Percentiles rank a stretch among this genome's conserved stretches.
phyloP scores from a whole-genome alignment of 2,329 filamentous ascomycete genomes.

The Colletotrichum spinosum region DNA sequence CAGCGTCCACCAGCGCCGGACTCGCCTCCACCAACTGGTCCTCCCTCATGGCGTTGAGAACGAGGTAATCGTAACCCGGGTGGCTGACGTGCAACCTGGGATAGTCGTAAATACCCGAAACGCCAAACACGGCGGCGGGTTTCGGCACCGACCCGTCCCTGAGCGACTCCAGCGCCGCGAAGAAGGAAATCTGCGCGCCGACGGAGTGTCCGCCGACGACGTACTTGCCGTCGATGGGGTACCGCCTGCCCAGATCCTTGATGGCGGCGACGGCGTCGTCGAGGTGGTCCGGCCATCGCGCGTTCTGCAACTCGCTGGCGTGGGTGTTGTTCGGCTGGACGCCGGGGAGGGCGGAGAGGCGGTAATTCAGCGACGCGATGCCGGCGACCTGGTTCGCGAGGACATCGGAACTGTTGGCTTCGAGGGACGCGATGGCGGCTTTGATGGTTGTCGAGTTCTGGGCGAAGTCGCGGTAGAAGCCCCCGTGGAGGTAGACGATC shows the following conservation, averaged over 20 bases:
- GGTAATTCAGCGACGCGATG: slow-evolving; percentile 28
- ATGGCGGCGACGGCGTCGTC: slow-evolving; percentile 18
- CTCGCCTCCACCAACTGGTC: slow-evolving; percentile 59
- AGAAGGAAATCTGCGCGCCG: slow-evolving; percentile 28
- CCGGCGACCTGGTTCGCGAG: slow-evolving; percentile 12
- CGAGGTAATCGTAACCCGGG: slow-evolving; percentile 67
- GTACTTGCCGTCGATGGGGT: slow-evolving; percentile 20
- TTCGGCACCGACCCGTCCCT: slow-evolving; percentile 12
- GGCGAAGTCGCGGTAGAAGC: slow-evolving; percentile 32
- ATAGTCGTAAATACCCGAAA: slow-evolving; percentile 77
- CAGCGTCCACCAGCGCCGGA: slow-evolving; percentile 57
- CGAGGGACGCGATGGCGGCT: slow-evolving; percentile 20
- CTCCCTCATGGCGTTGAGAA: slow-evolving; percentile 70
- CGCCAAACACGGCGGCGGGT: slow-evolving; percentile 66
- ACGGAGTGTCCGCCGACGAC: slow-evolving; percentile 30
- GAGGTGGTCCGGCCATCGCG: slow-evolving; percentile 29
- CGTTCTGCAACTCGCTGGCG: slow-evolving; percentile 21
- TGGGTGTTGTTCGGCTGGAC: slow-evolving; percentile 28
- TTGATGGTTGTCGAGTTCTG: slow-evolving; percentile 22
- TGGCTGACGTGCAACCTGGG: slow-evolving; percentile 61
- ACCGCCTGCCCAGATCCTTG: slow-evolving; percentile 20
- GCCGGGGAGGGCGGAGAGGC: slow-evolving; percentile 29
- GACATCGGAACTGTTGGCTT: slow-evolving; percentile 11
- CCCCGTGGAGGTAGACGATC: slow-evolving; percentile 27
- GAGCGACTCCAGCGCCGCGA: slow-evolving; percentile 12